Percentiles rank a stretch among this genome's conserved stretches.
Conservation (phyloP, 768 basidiomycete genomes). For the Porpolomopsis calyptriformis region DNA sequence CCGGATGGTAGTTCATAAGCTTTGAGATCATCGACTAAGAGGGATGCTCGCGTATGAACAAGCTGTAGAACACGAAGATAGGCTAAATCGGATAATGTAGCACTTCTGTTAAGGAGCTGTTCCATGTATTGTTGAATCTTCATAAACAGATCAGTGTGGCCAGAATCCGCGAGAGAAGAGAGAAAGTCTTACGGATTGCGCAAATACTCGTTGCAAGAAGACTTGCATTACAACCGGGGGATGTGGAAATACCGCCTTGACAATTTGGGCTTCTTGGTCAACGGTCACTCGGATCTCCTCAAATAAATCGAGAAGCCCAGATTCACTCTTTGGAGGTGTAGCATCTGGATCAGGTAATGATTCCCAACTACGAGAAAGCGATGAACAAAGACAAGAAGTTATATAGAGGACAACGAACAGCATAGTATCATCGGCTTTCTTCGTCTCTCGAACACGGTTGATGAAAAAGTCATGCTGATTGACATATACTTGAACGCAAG, state of each 20-base stretch:
- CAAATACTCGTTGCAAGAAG: slow-evolving; percentile 93
- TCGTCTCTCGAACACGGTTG: slow-evolving; percentile 68
- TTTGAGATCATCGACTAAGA: slow-evolving; percentile 85
- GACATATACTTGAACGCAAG: slow-evolving; percentile 96
- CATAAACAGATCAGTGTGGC: not conserved
- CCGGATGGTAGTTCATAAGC: slow-evolving; percentile 73
- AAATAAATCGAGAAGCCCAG: slow-evolving; percentile 71
- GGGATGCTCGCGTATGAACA: slow-evolving; percentile 67
- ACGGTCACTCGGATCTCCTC: slow-evolving; percentile 84
- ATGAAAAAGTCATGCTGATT: slow-evolving; percentile 99
- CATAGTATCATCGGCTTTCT: slow-evolving; percentile 42
- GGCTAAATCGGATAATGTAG: slow-evolving; percentile 73
- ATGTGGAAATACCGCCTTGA: slow-evolving; percentile 97
- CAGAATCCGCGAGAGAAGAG: not conserved
- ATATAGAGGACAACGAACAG: slow-evolving; percentile 29
- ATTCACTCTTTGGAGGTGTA: slow-evolving; percentile 65
- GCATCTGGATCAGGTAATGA: slow-evolving; percentile 70
- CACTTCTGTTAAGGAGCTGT: slow-evolving; percentile 65
- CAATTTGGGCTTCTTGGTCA: slow-evolving; percentile 92
- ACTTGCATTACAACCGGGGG: slow-evolving; percentile 96
- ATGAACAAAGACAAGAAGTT: not conserved
- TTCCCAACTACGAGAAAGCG: slow-evolving; percentile 54
- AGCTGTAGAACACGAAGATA: slow-evolving; percentile 87
- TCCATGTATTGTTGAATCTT: slow-evolving; percentile 98
- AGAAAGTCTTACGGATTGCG: slow-evolving; percentile 69